Percentiles rank a stretch among this genome's conserved stretches.
These are phyloP conservation scores for Leptographium wingfieldii DNA, from an alignment of 2,329 filamentous ascomycete genomes.

Conservation along the genomic window DNA sequence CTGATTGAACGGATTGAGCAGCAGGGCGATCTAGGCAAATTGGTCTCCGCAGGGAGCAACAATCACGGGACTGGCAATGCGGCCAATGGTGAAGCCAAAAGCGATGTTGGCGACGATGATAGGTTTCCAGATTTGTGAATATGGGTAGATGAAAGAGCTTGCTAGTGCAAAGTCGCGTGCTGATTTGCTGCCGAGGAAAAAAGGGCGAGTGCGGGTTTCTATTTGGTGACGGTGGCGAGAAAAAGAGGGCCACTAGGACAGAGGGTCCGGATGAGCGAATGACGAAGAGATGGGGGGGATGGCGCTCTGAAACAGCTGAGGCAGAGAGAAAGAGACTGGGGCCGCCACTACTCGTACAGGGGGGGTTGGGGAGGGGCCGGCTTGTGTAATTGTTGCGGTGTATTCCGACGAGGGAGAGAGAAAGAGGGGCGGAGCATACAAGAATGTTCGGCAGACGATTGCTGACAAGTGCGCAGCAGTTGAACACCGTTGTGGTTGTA, in stretches of 20 bases:
- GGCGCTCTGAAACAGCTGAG: not conserved
- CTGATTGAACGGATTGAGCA: slow-evolving; percentile 4
- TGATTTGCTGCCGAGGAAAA: slow-evolving; percentile 31
- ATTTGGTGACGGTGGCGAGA: slow-evolving; percentile 2
- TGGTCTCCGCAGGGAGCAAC: slow-evolving; percentile 27
- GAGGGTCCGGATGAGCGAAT: not conserved
- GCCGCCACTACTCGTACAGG: not conserved
- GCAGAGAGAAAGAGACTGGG: not conserved
- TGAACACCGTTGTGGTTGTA: not conserved
- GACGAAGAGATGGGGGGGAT: not conserved
- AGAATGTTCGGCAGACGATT: not conserved
- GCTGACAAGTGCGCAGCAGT: not conserved
- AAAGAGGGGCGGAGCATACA: not conserved
- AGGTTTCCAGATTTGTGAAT: slow-evolving; percentile 25
- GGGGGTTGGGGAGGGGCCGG: not conserved
- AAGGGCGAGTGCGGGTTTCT: slow-evolving; percentile 1
- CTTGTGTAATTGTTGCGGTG: not conserved
- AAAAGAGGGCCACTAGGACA: slow-evolving; percentile 2
- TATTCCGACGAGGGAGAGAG: not conserved
- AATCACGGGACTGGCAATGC: slow-evolving; percentile 39
- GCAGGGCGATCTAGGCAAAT: not conserved
- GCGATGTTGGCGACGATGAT: slow-evolving; percentile 34
- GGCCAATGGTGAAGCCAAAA: slow-evolving; percentile 16
- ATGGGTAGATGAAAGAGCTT: slow-evolving; percentile 16
- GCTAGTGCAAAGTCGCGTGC: slow-evolving; percentile 28